phyloP scores from a whole-genome alignment of 495 filamentous ascomycete species.

The Aspergillus conjunctus region DNA sequence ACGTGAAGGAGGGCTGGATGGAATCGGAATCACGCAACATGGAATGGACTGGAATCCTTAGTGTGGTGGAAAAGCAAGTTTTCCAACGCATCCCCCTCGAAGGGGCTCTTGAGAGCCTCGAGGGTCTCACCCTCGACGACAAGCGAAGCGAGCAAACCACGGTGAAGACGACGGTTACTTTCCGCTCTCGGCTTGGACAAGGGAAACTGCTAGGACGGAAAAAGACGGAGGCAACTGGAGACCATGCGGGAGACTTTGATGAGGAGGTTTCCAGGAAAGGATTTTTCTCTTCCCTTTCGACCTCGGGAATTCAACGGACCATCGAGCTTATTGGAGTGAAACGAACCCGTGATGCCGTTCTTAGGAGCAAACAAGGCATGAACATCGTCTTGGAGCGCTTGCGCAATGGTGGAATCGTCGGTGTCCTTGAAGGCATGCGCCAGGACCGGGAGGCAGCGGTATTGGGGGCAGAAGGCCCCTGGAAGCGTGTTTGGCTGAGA shows the following conservation, averaged over 20 bases:
- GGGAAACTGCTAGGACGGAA: slow-evolving; percentile 61
- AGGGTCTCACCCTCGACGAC: slow-evolving; percentile 39
- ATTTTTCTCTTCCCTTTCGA: slow-evolving; percentile 74
- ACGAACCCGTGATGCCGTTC: slow-evolving; percentile 77
- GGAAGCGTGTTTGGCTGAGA: slow-evolving; percentile 51
- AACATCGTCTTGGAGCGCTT: slow-evolving; percentile 86
- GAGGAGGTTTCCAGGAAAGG: slow-evolving; percentile 59
- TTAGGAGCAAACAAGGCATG: slow-evolving; percentile 94
- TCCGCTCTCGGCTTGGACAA: slow-evolving; percentile 79
- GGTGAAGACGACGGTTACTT: slow-evolving; percentile 81
- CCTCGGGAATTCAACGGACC: slow-evolving; percentile 77
- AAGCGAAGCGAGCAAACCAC: slow-evolving; percentile 65
- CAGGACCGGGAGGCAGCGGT: slow-evolving; percentile 58
- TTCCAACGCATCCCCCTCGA: slow-evolving; percentile 57
- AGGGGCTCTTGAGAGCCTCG: slow-evolving; percentile 23
- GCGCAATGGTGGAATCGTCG: slow-evolving; percentile 78
- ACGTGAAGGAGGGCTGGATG: slow-evolving; percentile 89
- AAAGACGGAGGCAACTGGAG: slow-evolving; percentile 34
- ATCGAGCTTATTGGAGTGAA: slow-evolving; percentile 88
- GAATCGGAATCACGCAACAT: slow-evolving; percentile 80
- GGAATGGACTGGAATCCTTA: slow-evolving; percentile 89
- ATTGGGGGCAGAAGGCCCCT: slow-evolving; percentile 48
- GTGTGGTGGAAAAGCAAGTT: slow-evolving; percentile 84
- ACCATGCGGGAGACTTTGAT: slow-evolving; percentile 41
- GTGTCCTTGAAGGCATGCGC: slow-evolving; percentile 82